Base-by-base conservation (phyloP, 257 asterid genomes). In the Penstemon barbatus region DNA sequence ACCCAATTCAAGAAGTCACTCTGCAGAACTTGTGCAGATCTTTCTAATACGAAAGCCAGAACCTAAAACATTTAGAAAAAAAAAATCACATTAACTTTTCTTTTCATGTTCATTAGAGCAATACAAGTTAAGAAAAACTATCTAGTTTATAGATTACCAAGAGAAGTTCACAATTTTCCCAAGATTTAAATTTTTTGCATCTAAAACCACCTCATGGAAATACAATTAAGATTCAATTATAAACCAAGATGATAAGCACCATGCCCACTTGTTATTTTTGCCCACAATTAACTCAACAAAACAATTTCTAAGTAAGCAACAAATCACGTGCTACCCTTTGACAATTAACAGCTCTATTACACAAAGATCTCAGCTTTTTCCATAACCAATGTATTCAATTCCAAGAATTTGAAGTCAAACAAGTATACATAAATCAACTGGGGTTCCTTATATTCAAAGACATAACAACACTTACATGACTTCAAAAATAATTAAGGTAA, bases 391-490 rank as follows among this genome's bases (percentile, higher is more conserved):
- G 33, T 25, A 25, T 25, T 25, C 33, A 62, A 68, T 63, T 36
- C 33, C 7, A 54, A 52, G 7, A 64, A 11, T 67, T 75, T 38
- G 46, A 74, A 71, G 59, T 65, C 75, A 68, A 65, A 64, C 68
- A 36, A 25, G 61, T 19, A 57, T 12, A 42, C 15, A 41, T 60
- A 46, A 52, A 44, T 25, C 44, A 79, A 60, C 53, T 67, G 77
- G 73, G 75, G 63, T 77, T 75, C 13, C 80, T 78, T 75, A 41
- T 19, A 53, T 44, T 57, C 56, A 63, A 75, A 63, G 86, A 68
- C 25, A 51, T 25, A 51, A 33, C 38, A 36, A 33, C 6, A 37
- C n/a, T 18, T 61, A 19, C 13, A 46, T 56, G 51, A 64, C 72
- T 56, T 65, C 44, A 61, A 53, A 43, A 54, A 63, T 45, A 18